These are phyloP conservation scores for Juglanconis juglandina DNA, from an alignment of 2,329 filamentous ascomycete genomes.

Conservation along the genomic window DNA sequence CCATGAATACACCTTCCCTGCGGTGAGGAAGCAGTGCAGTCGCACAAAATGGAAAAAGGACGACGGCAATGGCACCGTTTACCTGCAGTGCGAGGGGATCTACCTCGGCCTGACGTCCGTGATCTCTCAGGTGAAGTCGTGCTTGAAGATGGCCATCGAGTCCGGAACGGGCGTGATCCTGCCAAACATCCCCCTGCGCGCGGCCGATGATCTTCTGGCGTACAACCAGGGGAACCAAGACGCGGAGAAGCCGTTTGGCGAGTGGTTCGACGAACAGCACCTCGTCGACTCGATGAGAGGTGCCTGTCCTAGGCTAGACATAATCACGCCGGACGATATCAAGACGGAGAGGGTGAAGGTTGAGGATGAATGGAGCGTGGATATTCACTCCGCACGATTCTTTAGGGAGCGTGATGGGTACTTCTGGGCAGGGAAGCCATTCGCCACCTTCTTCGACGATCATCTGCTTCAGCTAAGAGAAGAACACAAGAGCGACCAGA, in stretches of 20 bases:
- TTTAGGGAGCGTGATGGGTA: slow-evolving; percentile 26
- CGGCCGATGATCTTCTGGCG: slow-evolving; percentile 26
- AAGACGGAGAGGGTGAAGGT: slow-evolving; percentile 18
- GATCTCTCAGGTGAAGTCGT: slow-evolving; percentile 33
- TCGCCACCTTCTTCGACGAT: slow-evolving; percentile 26
- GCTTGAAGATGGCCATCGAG: slow-evolving; percentile 34
- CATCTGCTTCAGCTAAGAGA: slow-evolving; percentile 16
- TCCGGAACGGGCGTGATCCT: slow-evolving; percentile 28
- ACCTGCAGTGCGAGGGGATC: slow-evolving; percentile 30
- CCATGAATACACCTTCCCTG: slow-evolving; percentile 19
- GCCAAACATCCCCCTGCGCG: slow-evolving; percentile 31
- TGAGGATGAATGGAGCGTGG: slow-evolving; percentile 23
- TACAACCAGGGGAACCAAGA: slow-evolving; percentile 31
- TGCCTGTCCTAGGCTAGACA: slow-evolving; percentile 31
- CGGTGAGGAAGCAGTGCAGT: slow-evolving; percentile 23
- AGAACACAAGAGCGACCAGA: neutral
- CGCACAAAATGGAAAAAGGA: slow-evolving; percentile 21
- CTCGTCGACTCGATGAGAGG: slow-evolving; percentile 22
- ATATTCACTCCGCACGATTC: slow-evolving; percentile 22
- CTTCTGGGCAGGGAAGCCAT: slow-evolving; percentile 31
- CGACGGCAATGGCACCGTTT: slow-evolving; percentile 25
- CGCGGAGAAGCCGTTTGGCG: slow-evolving; percentile 29
- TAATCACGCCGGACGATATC: slow-evolving; percentile 27
- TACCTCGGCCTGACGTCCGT: slow-evolving; percentile 30
- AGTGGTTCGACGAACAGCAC: slow-evolving; percentile 33